Evolutionary conservation across 805 yeast species (phyloP).

Genomic region (Priceomyces haplophilus): DNA sequence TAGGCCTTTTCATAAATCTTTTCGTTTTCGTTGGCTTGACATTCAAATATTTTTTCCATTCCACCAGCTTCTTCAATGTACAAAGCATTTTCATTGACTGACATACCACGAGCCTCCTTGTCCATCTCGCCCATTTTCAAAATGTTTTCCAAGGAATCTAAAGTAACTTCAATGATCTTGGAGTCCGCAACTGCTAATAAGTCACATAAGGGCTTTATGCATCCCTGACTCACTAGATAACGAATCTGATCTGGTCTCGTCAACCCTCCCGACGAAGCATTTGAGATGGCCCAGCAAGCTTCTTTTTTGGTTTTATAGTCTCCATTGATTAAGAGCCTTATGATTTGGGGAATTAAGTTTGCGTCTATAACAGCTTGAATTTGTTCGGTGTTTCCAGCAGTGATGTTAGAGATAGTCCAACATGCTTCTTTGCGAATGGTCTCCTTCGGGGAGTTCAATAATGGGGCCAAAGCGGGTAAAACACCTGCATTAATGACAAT

Average conservation of each 20-base stretch:
- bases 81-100: constrained; percentile 81
- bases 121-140: constrained; percentile 92
- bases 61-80: constrained; percentile 98
- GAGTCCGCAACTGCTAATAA: constrained; percentile 83
- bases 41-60: constrained; percentile 89
- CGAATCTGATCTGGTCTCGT: constrained; percentile 89
- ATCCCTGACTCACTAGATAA: constrained; percentile 90
- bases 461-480: constrained; percentile 74
- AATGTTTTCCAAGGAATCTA: constrained; percentile 93
- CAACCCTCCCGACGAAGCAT: constrained; percentile 95
- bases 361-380: constrained; percentile 96
- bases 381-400: constrained; percentile 95
- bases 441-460: constrained; percentile 83
- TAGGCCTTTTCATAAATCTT: constrained; percentile 90
- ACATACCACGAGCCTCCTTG: constrained; percentile 67
- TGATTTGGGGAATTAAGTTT: constrained; percentile 87
- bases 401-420: constrained; percentile 97
- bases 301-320: constrained; percentile 96
- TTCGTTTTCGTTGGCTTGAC: constrained; percentile 89
- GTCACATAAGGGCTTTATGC: constrained; percentile 96
- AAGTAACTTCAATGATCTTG: constrained; percentile 88
- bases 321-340: constrained; percentile 72
- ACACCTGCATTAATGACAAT: constrained; percentile 92
- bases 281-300: constrained; percentile 99
- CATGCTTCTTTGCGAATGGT: constrained; percentile 95